Evolutionary conservation across 75 land plant species (phyloP), one percentile per base, ranked within the genome.

Genomic region (Pinus taeda): DNA sequence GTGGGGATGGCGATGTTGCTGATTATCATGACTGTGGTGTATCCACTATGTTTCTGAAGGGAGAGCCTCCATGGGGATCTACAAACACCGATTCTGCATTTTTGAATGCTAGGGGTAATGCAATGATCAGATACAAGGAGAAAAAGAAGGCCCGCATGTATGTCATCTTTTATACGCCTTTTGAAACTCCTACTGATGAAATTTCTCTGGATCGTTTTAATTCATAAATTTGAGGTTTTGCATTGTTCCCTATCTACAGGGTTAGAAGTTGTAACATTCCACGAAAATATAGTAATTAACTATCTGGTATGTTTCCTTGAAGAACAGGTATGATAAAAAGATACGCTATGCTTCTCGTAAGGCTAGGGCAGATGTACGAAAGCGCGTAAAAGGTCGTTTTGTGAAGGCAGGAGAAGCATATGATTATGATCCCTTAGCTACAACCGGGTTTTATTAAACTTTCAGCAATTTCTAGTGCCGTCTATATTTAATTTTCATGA

Each of bases 281-380:
- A 69, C 8, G 22, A 9, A 39, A 20, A 69, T 42, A 69, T n/a
- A 20, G 12, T 20, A 69, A 69, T 69, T 69, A 69, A 42, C 24
- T 39, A 42, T 45, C 22, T 69, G 6, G 53, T 69, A n/a, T 75
- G 42, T 76, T 33, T 76, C 59, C 29, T 33, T 72, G 8, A 18
- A 69, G 22, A 42, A 62, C 78, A 88, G 89, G 82, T 88, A 78
- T 79, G 89, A 82, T 14, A 88, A 88, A 60, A 82, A 76, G 39
- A 86, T 88, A 26, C 89, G 89, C 56, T 88, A 88, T 67, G 89
- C 77, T 4, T 85, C 89, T 26, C 85, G 89, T 56, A 88, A 88
- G 60, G 82, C 85, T 17, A 81, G 89, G 49, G 89, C 89, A 42
- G 89, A 88, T 77, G 77, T 78, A 26, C 79, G 89, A 58, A 79